Percentiles rank a stretch among this genome's conserved stretches.
Evolutionary conservation across 768 basidiomycete species (phyloP).

Genomic region (Clitopilus passeckerianus): DNA sequence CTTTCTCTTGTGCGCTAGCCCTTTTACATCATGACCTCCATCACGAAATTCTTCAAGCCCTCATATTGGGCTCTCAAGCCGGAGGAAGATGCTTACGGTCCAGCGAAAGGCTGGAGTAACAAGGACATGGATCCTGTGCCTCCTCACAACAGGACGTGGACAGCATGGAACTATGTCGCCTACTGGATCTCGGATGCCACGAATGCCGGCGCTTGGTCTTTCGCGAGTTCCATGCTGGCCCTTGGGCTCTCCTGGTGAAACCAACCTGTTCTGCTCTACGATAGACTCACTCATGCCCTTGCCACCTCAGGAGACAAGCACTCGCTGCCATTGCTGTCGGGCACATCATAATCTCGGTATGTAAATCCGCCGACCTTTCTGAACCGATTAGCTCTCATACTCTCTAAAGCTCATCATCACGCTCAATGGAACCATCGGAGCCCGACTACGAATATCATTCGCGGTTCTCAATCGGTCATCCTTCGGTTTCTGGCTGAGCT

Average conservation of each 20-base stretch:
- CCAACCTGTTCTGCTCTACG: not conserved
- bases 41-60: conserved; percentile 22
- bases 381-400: not conserved
- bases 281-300: not conserved
- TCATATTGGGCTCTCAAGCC: conserved; percentile 48
- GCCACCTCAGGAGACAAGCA: conserved; percentile 50
- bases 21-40: not conserved
- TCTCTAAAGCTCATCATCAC: conserved; percentile 47
- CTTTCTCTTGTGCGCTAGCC: not conserved
- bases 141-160: conserved; percentile 57
- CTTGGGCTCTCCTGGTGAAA: conserved; percentile 65
- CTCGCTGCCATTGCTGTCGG: conserved; percentile 67
- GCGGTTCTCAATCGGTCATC: conserved; percentile 77
- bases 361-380: not conserved
- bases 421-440: conserved; percentile 74
- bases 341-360: conserved; percentile 62
- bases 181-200: conserved; percentile 57
- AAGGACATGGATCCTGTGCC: conserved; percentile 78
- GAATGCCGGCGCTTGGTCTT: conserved; percentile 47
- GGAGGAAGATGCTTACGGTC: conserved; percentile 51
- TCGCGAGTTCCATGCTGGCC: conserved; percentile 72
- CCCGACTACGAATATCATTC: conserved; percentile 74
- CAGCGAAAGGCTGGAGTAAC: conserved; percentile 60
- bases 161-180: conserved; percentile 58
- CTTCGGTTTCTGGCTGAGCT: conserved; percentile 88